Base-by-base conservation (phyloP, 805 yeast genomes). In the Schizosaccharomyces octosporus region DNA sequence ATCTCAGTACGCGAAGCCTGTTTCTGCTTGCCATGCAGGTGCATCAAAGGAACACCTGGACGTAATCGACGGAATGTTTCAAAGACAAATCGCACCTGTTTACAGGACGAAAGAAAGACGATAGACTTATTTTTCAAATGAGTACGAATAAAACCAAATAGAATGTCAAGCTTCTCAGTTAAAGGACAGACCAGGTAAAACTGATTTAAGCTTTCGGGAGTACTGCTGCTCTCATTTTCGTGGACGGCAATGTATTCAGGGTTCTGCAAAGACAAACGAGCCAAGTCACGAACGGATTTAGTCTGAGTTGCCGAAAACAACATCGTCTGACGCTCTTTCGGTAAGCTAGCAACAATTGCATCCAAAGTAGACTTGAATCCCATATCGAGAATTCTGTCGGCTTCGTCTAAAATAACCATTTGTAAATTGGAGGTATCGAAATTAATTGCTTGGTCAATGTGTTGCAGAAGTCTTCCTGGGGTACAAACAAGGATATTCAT, bases 311-410 rank as follows among this genome's bases (percentile, higher is more conserved):
- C 97, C 0, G 94, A 84, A 66, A 85, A 89, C 59, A 88, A 72
- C 60, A 88, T 70, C 0, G 96, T 87, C 69, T 89, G 96, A 69
- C 95, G 78, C 3, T 82, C 77, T 11, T 84, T 80, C 0, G 95
- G 94, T 63, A 88, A 73, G 69, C 84, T 87, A 59, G 80, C 79
- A 32, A 88, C 72, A 61, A 88, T 88, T 39, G 83, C 84, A 69
- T 89, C 95, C 64, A 88, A 72, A 55, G 93, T 84, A 66, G 80
- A 80, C 69, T 82, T 82, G 76, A 88, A 88, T 6, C 96, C 96
- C 95, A 89, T 86, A 72, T 88, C 97, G 66, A 88, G 74, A 67
- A 93, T 86, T 66, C 96, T 75, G 69, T 88, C 97, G 0, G 96
- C 96, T 71, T 88, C 97, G 71, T 88, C 97, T 61, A 88, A 72